phyloP scores from a whole-genome alignment of 352 stramenopile species.

The Phytopythium cucurbitacearum region DNA sequence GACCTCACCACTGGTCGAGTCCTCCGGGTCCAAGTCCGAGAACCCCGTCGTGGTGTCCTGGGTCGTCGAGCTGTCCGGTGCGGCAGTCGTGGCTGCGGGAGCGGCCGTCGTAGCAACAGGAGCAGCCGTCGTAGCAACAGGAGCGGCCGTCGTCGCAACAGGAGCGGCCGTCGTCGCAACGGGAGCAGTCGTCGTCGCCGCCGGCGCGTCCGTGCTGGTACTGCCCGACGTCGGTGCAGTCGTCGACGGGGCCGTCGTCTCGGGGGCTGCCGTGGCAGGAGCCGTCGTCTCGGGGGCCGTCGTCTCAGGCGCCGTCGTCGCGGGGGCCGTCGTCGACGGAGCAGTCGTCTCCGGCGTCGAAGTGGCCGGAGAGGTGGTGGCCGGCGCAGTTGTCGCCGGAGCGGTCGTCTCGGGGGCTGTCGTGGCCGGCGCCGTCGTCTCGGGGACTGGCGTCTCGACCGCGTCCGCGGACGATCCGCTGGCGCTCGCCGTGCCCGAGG shows the following conservation, averaged over 20 bases:
- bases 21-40: conserved; percentile 12
- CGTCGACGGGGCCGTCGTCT: background rate
- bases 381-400: conserved; percentile 1
- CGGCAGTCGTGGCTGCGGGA: conserved; percentile 3
- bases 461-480: conserved; percentile 3
- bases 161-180: conserved; percentile 3
- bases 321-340: background rate
- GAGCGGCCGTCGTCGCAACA: conserved; percentile 5
- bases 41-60: conserved; percentile 4
- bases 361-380: conserved; percentile 7
- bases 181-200: conserved; percentile 1
- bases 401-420: conserved; percentile 4
- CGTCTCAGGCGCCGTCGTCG: conserved; percentile 2
- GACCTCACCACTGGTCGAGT: conserved; percentile 4
- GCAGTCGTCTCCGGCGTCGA: conserved; percentile 5
- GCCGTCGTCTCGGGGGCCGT: background rate
- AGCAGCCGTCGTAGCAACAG: conserved; percentile 1
- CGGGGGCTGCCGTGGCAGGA: background rate
- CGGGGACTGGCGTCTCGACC: background rate
- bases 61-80: conserved; percentile 2
- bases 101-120: conserved; percentile 3
- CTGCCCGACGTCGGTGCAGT: background rate
- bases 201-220: conserved; percentile 7
- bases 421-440: conserved; percentile 1
- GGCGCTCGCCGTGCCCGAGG: background rate